A percentile compares a stretch with the other conserved stretches of the same genome.
These are phyloP conservation scores for Lachancea sp. DNA, from an alignment of 805 yeast genomes.

Conservation along the genomic window DNA sequence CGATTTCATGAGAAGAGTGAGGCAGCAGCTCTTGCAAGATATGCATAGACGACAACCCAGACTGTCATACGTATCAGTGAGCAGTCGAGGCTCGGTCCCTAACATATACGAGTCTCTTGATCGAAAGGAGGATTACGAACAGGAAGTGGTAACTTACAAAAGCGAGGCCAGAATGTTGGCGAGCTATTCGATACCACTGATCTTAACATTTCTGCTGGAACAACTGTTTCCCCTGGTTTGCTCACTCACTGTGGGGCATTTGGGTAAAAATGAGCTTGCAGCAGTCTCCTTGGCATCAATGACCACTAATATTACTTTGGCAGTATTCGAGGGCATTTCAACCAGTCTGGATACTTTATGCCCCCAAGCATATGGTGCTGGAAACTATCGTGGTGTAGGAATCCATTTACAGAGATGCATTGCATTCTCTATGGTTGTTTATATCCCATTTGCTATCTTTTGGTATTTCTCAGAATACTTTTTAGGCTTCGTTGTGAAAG, in stretches of 20 bases:
- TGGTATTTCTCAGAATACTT: conserved; percentile 59
- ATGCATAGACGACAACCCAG: conserved; percentile 13
- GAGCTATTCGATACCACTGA: conserved; percentile 46
- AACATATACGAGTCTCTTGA: conserved; percentile 27
- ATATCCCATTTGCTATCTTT: conserved; percentile 47
- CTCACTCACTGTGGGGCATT: conserved; percentile 75
- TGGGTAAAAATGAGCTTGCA: conserved; percentile 73
- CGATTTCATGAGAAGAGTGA: conserved; percentile 28
- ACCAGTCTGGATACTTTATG: conserved; percentile 78
- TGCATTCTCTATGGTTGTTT: conserved; percentile 49
- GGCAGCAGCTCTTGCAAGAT: conserved; percentile 15
- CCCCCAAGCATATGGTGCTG: conserved; percentile 82
- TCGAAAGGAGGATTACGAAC: conserved; percentile 25
- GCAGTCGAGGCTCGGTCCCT: conserved; percentile 30
- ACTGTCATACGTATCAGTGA: conserved; percentile 27
- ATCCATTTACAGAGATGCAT: conserved; percentile 67
- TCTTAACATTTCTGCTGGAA: conserved; percentile 64
- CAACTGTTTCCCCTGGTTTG: conserved; percentile 74
- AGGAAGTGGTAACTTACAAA: conserved; percentile 32
- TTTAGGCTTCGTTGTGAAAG: conserved; percentile 40
- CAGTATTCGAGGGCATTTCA: conserved; percentile 75
- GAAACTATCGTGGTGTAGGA: conserved; percentile 62
- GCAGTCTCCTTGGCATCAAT: conserved; percentile 79
- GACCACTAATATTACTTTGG: conserved; percentile 77
- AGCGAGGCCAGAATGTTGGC: conserved; percentile 34